Conservation (phyloP, 768 basidiomycete genomes). For the Tulasnella sp. region DNA sequence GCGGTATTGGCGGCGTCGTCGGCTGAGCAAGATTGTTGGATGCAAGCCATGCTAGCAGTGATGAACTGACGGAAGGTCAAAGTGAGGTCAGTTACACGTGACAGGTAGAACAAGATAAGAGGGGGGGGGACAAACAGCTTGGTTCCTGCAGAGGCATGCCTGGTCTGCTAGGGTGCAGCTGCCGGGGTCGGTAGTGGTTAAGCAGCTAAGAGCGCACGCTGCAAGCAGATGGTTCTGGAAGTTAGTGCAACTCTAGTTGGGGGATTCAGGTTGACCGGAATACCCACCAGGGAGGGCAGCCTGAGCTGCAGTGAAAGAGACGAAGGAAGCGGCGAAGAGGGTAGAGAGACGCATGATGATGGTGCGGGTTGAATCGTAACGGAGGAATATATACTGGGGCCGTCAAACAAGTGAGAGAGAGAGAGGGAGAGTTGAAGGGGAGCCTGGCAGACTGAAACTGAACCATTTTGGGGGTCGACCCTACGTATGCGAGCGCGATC, state of each 20-base stretch:
- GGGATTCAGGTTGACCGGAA: not conserved
- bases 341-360: constrained; percentile 48
- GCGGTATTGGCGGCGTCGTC: constrained; percentile 4
- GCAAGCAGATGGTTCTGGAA: not conserved
- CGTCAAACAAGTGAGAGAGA: not conserved
- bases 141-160: constrained; percentile 49
- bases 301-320: constrained; percentile 34
- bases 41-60: constrained; percentile 8
- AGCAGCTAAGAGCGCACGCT: constrained; percentile 19
- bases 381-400: not conserved
- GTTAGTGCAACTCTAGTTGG: not conserved
- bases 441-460: not conserved
- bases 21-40: not conserved
- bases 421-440: not conserved
- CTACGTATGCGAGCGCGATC: not conserved
- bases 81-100: not conserved
- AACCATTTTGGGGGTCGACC: not conserved
- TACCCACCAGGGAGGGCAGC: constrained; percentile 27
- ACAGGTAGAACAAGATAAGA: not conserved
- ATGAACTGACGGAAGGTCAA: not conserved
- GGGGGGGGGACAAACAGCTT: not conserved
- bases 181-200: constrained; percentile 26
- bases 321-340: constrained; percentile 35
- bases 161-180: constrained; percentile 46
- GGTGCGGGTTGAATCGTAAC: not conserved